phyloP scores from a whole-genome alignment of 192 early-diverging fungal species.

The Coemansia sp. region DNA sequence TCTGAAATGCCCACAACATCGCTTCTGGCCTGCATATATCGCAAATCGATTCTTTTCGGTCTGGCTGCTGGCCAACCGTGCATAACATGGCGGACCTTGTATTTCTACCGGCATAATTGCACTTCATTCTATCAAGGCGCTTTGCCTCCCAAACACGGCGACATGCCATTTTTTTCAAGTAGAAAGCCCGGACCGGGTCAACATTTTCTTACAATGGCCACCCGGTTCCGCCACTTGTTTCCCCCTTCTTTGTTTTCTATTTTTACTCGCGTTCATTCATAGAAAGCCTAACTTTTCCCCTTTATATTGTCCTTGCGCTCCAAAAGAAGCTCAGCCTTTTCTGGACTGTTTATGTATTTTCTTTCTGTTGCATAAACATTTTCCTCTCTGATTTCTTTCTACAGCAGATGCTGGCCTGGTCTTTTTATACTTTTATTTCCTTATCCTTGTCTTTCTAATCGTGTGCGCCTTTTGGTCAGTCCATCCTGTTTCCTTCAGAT shows the following conservation, averaged over 20 bases:
- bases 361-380: conserved; percentile 6
- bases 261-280: conserved; percentile 7
- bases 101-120: not conserved
- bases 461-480: not conserved
- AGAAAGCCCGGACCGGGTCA: not conserved
- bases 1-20: not conserved
- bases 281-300: conserved; percentile 1
- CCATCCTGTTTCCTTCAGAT: not conserved
- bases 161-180: too few relatives aligned
- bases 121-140: too few relatives aligned
- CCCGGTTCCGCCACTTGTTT: not conserved
- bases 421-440: not conserved
- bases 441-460: conserved; percentile 1
- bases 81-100: not conserved
- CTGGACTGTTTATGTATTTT: not conserved
- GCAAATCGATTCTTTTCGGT: not conserved
- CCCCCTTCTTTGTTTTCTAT: conserved; percentile 1
- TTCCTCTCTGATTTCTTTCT: not conserved
- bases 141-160: too few relatives aligned
- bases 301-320: not conserved
- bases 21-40: not conserved
- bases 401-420: not conserved
- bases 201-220: not conserved
- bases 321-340: conserved; percentile 2
- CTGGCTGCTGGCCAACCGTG: not conserved